Base-by-base conservation (phyloP, 1,284 basidiomycete genomes). In the Apiotrichum laibachii region DNA sequence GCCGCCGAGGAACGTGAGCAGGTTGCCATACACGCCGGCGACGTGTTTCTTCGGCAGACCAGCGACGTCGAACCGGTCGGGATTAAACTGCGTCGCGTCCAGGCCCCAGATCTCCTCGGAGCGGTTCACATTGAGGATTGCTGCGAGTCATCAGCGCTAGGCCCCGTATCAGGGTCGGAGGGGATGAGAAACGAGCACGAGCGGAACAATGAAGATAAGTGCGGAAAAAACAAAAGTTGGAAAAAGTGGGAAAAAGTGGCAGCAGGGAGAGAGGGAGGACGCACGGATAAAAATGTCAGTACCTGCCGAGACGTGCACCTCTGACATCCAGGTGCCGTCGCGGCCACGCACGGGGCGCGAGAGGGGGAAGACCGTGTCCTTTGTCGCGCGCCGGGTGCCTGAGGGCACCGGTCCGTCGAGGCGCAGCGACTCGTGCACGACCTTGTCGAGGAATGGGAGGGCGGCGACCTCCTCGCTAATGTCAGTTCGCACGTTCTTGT, bases 401-500 rank as follows among this genome's bases (percentile, higher is more conserved):
- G 78, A 80, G 7, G 85, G 82, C 7, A 88, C 85, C 0, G 88
- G 87, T 85, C 85, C 78, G 70, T 85, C 83, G 42, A 89, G 68
- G 37, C 88, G 80, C 34, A 90, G 80, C 1, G 80, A 78, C 77
- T 92, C 89, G 55, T 85, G 83, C 40, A 89, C 80, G 15, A 90
- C 85, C 7, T 80, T 80, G 61, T 88, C 85, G 37, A 88, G 78
- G 66, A 84, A 85, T 0, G 81, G 76, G 1, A 85, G 73, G 0
- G 76, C 73, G 51, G 77, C 75, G 15, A 85, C 72, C 8, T 66
- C 71, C 31, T 58, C 61, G 16, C 40, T 54, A 22, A 19, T 21
- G 12, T 8, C 19, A 44, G 26, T 2, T 39, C 1, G 39, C 10
- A 21, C 12, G 26, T 18, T 18, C n/a, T n/a, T 4, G 21, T 4